phyloP scores from a whole-genome alignment of 805 yeast species.

The Cyberlindnera veronae region DNA sequence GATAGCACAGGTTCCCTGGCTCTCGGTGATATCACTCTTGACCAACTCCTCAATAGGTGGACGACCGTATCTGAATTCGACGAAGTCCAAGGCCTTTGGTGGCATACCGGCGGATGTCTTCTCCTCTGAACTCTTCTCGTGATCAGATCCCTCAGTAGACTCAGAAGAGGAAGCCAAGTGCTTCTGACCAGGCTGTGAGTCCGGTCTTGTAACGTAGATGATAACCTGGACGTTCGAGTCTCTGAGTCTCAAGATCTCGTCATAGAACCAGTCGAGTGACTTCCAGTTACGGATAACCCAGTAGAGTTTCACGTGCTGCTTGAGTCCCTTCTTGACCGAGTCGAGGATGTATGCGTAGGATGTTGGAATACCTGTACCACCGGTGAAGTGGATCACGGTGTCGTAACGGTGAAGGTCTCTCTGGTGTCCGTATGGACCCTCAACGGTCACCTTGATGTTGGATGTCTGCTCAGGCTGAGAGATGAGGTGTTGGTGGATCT shows the following conservation, averaged over 20 bases:
- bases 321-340: constrained; percentile 17
- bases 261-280: constrained; percentile 48
- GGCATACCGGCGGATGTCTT: constrained; percentile 2
- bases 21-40: constrained; percentile 34
- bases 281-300: constrained; percentile 62
- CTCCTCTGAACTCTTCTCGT: constrained; percentile 1
- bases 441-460: constrained; percentile 40
- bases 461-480: constrained; percentile 25
- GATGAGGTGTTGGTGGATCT: constrained; percentile 28
- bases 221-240: constrained; percentile 14
- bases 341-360: constrained; percentile 40
- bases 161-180: constrained; percentile 8
- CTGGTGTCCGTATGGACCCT: constrained; percentile 60
- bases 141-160: constrained; percentile 1
- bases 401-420: constrained; percentile 35
- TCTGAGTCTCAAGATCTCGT: constrained; percentile 38
- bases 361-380: constrained; percentile 54
- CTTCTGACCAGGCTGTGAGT: constrained; percentile 12
- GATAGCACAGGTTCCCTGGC: constrained; percentile 40
- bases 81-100: constrained; percentile 22
- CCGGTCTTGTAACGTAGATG: constrained; percentile 24
- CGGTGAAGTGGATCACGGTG: constrained; percentile 42
- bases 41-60: constrained; percentile 41
- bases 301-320: constrained; percentile 42
- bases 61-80: constrained; percentile 42